Conservation (phyloP, 306 rosid genomes). For the Malus sieversii region DNA sequence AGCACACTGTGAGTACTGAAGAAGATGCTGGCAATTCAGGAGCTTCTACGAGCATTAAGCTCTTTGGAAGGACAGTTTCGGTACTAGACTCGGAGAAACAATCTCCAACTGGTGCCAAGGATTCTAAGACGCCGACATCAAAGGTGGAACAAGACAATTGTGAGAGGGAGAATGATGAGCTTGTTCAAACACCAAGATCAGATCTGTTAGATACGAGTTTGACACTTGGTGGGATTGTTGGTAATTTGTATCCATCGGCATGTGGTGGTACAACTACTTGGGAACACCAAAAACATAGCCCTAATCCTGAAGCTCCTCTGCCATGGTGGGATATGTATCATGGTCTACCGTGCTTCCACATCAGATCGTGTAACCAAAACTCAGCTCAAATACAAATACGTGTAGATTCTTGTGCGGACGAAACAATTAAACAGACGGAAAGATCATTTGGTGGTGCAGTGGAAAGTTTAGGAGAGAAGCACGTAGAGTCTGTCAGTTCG, state of each 20-base stretch:
- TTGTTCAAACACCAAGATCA: constrained; percentile 26
- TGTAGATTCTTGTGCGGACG: constrained; percentile 22
- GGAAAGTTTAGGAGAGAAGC: constrained; percentile 31
- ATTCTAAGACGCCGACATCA: constrained; percentile 8
- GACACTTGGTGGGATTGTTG: constrained; percentile 39
- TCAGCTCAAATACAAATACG: constrained; percentile 16
- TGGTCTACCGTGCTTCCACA: constrained; percentile 27
- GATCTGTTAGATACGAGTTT: constrained; percentile 29
- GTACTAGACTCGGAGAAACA: constrained; percentile 32
- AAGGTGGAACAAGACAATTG: constrained; percentile 18
- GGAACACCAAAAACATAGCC: constrained; percentile 22
- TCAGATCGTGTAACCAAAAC: constrained; percentile 18
- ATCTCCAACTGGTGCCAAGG: constrained; percentile 19
- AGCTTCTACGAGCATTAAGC: constrained; percentile 44
- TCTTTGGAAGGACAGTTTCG: constrained; percentile 71
- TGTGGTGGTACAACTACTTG: background rate
- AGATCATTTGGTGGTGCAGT: constrained; percentile 36
- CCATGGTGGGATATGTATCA: constrained; percentile 44
- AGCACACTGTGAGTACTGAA: constrained; percentile 15
- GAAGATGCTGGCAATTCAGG: constrained; percentile 21
- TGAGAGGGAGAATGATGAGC: constrained; percentile 23
- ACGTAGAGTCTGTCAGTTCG: constrained; percentile 36
- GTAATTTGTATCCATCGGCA: background rate
- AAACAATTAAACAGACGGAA: constrained; percentile 30
- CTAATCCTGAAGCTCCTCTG: constrained; percentile 12